These are phyloP conservation scores for Amaranthus cruentus DNA, from an alignment of 148 eudicot species.

Conservation along the genomic window DNA sequence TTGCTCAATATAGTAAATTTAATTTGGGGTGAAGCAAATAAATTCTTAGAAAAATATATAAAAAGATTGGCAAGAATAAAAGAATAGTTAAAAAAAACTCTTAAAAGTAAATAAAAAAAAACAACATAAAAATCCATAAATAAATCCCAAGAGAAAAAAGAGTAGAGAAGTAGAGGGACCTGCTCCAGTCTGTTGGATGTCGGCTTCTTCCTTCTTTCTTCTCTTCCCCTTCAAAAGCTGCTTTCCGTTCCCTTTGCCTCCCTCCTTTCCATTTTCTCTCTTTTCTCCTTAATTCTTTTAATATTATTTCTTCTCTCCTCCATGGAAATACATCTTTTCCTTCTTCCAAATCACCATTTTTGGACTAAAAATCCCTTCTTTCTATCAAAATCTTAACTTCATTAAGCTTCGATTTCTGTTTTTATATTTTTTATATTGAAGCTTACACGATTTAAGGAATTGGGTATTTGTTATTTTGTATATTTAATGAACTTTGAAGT, in stretches of 20 bases:
- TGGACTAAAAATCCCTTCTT: constrained; percentile 14
- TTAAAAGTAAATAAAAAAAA: background rate
- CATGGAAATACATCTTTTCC: constrained; percentile 6
- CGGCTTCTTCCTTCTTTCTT: constrained; percentile 41
- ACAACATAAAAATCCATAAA: background rate
- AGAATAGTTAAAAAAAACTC: background rate
- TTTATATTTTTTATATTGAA: background rate
- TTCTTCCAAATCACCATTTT: background rate
- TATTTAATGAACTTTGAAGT: background rate
- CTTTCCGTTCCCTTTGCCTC: constrained; percentile 12
- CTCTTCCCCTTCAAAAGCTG: constrained; percentile 31
- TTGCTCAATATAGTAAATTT: too few relatives aligned
- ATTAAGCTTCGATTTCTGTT: background rate
- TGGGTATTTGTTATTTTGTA: background rate
- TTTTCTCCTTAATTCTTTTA: background rate
- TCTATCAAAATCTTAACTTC: constrained; percentile 6
- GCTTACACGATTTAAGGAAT: constrained; percentile 5
- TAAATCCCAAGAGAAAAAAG: background rate
- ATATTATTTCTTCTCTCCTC: constrained; percentile 7
- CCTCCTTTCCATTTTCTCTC: constrained; percentile 7
- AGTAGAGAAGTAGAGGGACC: constrained; percentile 18
- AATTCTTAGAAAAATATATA: background rate
- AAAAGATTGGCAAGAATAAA: too few relatives aligned
- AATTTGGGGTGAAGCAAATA: background rate
- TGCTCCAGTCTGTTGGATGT: constrained; percentile 40